Evolutionary conservation across 2,329 filamentous ascomycete species (phyloP).

Genomic region (Cryphonectria parasitica): DNA sequence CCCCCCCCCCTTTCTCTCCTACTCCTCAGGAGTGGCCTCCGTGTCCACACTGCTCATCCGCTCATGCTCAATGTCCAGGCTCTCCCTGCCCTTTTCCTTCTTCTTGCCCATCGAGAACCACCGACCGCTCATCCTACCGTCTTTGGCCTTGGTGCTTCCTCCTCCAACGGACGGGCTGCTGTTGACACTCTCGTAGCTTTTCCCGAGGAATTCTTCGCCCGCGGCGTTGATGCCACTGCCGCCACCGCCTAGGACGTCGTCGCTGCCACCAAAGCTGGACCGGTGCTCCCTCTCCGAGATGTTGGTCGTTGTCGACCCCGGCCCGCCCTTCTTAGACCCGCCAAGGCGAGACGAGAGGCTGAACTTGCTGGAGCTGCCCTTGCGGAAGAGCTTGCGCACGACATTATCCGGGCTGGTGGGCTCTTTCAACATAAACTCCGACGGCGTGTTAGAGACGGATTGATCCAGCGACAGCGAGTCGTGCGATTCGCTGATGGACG

Average conservation of each 20-base stretch:
- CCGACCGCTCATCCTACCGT: constrained; percentile 44
- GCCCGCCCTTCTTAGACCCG: constrained; percentile 55
- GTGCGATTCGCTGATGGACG: constrained; percentile 51
- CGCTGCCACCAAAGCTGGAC: constrained; percentile 57
- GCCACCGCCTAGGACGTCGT: constrained; percentile 56
- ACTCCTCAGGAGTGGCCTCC: constrained; percentile 26
- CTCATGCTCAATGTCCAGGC: constrained; percentile 54
- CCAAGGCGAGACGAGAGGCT: constrained; percentile 60
- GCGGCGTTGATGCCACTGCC: constrained; percentile 35
- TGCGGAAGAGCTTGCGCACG: constrained; percentile 64
- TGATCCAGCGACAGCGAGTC: constrained; percentile 62
- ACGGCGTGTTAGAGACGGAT: constrained; percentile 59
- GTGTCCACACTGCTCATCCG: constrained; percentile 24
- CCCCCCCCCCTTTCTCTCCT: neutral
- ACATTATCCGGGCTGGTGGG: constrained; percentile 53
- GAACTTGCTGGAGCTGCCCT: constrained; percentile 69
- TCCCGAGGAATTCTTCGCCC: constrained; percentile 52
- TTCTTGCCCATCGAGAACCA: constrained; percentile 62
- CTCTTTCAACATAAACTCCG: constrained; percentile 51
- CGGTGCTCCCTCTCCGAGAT: constrained; percentile 54
- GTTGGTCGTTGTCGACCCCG: constrained; percentile 60
- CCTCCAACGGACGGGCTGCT: constrained; percentile 63
- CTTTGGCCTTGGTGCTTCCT: constrained; percentile 50
- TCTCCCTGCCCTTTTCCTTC: constrained; percentile 62
- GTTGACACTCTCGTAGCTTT: constrained; percentile 59